A percentile compares a stretch with the other conserved stretches of the same genome.
Conservation (phyloP, 2,329 filamentous ascomycete species). For the Botrytis deweyae region DNA sequence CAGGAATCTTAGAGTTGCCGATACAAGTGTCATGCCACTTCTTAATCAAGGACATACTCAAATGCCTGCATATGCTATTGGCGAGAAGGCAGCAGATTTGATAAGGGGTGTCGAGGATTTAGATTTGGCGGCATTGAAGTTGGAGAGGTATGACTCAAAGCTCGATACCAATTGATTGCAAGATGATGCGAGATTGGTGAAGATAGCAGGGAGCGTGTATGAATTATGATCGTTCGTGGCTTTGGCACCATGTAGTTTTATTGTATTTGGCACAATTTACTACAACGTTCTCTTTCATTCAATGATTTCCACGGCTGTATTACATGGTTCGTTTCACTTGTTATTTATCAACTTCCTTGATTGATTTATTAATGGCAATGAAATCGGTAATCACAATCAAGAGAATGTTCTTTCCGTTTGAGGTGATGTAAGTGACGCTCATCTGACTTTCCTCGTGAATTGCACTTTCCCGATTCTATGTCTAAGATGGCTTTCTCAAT, state of each 20-base stretch:
- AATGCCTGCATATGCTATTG: constrained; percentile 59
- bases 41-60: constrained; percentile 54
- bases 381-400: neutral
- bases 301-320: neutral
- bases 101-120: constrained; percentile 44
- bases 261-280: neutral
- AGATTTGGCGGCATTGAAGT: constrained; percentile 1
- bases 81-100: constrained; percentile 53
- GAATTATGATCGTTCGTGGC: neutral
- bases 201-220: neutral
- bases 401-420: neutral
- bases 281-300: neutral
- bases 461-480: neutral
- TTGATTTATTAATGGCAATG: neutral
- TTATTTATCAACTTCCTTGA: neutral
- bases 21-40: constrained; percentile 35
- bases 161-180: neutral
- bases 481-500: neutral
- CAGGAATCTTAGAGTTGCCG: constrained; percentile 34
- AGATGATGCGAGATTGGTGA: too few species aligned
- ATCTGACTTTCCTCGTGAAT: too few species aligned
- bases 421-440: too few species aligned
- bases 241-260: neutral
- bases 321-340: neutral
- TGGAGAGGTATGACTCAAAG: neutral